A percentile compares a stretch with the other conserved stretches of the same genome.
phyloP scores from a whole-genome alignment of 2,329 filamentous ascomycete species.

The Cercospora janseana region DNA sequence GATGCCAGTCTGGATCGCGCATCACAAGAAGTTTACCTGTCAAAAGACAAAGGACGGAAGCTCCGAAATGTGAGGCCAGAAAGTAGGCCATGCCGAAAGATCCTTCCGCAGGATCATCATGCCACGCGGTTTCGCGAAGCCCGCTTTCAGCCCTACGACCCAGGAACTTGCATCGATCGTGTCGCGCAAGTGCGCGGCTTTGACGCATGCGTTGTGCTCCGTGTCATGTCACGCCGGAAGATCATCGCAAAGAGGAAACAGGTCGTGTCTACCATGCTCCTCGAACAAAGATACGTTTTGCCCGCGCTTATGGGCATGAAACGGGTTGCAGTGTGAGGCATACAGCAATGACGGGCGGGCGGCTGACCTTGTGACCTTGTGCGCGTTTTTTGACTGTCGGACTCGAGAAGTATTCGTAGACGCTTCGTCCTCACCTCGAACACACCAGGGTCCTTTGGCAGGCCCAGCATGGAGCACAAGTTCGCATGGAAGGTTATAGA shows the following conservation, averaged over 20 bases:
- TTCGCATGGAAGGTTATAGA: no score
- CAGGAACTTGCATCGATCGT: no score
- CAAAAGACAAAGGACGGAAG: no score
- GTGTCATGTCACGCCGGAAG: background rate
- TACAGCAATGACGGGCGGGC: background rate
- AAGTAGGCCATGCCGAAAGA: constrained; percentile 4
- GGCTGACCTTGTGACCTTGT: background rate
- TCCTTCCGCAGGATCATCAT: background rate
- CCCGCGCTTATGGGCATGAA: background rate
- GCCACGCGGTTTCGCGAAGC: background rate
- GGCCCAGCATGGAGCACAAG: no score
- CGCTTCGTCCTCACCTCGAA: no score
- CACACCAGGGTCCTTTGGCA: no score
- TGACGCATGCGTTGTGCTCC: background rate
- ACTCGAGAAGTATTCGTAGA: no score
- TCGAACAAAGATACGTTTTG: no score
- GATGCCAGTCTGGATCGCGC: no score
- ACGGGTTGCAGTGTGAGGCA: background rate
- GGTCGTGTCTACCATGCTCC: background rate
- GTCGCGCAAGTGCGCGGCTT: no score
- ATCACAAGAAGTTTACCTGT: no score
- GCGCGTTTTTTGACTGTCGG: no score
- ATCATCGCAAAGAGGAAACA: background rate
- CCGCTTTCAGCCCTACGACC: constrained; percentile 7
- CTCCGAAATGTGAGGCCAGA: constrained; percentile 8